These are phyloP conservation scores for Tinospora cordifolia DNA, from an alignment of 164 flowering plant species.

Conservation along the genomic window DNA sequence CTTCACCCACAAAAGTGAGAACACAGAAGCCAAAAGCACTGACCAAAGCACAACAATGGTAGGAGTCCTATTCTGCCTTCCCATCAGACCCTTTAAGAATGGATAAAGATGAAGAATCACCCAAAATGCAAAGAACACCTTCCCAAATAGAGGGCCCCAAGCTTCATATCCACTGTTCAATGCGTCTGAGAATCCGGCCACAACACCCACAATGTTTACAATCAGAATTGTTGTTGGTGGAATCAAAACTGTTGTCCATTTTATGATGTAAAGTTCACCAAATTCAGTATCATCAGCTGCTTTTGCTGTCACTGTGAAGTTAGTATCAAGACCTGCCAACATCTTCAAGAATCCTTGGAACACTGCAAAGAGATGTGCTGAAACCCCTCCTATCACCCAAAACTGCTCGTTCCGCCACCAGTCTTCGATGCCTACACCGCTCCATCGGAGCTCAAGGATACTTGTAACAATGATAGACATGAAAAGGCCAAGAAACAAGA, in stretches of 20 bases:
- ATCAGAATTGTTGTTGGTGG: slow-evolving; percentile 90
- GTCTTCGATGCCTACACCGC: slow-evolving; percentile 88
- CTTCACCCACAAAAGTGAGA: slow-evolving; percentile 92
- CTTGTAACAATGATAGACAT: slow-evolving; percentile 82
- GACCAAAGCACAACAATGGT: slow-evolving; percentile 91
- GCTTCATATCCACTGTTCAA: slow-evolving; percentile 84
- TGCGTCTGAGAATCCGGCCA: slow-evolving; percentile 92
- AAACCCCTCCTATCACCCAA: slow-evolving; percentile 98
- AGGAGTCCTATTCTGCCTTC: slow-evolving; percentile 83
- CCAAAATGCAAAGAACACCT: slow-evolving; percentile 90
- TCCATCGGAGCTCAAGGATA: slow-evolving; percentile 90
- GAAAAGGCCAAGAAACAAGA: slow-evolving; percentile 82
- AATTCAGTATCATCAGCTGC: slow-evolving; percentile 79
- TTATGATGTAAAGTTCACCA: slow-evolving; percentile 75
- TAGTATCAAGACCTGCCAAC: slow-evolving; percentile 87
- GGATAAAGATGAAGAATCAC: slow-evolving; percentile 91
- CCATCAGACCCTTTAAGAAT: slow-evolving; percentile 97
- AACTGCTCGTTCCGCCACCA: slow-evolving; percentile 95
- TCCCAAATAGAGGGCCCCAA: slow-evolving; percentile 95
- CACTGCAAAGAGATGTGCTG: slow-evolving; percentile 96
- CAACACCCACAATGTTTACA: slow-evolving; percentile 80
- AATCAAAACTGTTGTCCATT: slow-evolving; percentile 89
- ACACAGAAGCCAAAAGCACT: slow-evolving; percentile 81
- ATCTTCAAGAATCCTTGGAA: slow-evolving; percentile 91
- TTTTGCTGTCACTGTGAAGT: slow-evolving; percentile 89